phyloP scores from a whole-genome alignment of 495 filamentous ascomycete species.

The Hypoxylon subgilvum region DNA sequence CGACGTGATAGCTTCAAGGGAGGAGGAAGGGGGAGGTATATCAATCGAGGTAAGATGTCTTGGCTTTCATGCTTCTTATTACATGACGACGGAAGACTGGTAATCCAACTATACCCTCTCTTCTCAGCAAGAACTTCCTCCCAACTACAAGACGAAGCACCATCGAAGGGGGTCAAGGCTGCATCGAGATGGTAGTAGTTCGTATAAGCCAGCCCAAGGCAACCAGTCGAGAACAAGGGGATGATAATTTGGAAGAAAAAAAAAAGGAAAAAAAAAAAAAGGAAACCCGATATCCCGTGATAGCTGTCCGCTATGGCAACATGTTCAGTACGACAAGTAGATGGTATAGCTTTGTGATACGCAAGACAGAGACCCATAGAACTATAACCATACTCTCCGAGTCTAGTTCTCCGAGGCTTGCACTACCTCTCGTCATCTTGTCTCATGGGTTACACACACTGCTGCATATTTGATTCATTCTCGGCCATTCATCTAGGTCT shows the following conservation, averaged over 20 bases:
- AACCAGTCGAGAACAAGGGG: constrained; percentile 4
- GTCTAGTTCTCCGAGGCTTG: constrained; percentile 19
- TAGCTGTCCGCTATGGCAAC: constrained; percentile 32
- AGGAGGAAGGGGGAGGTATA: constrained; percentile 1
- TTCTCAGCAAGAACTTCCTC: no score
- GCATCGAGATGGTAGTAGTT: constrained; percentile 19
- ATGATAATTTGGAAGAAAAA: neutral
- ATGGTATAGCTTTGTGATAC: constrained; percentile 15
- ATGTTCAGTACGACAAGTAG: constrained; percentile 20
- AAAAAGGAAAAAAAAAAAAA: neutral
- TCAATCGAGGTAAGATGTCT: constrained; percentile 22
- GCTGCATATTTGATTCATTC: constrained; percentile 17
- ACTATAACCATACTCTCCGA: constrained; percentile 9
- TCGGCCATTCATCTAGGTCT: constrained; percentile 26
- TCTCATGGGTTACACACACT: constrained; percentile 24
- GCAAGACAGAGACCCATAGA: constrained; percentile 20
- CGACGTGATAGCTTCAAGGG: constrained; percentile 15
- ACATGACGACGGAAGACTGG: constrained; percentile 27
- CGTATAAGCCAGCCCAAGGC: constrained; percentile 2
- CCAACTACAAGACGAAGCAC: constrained; percentile 1
- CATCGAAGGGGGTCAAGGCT: constrained; percentile 8
- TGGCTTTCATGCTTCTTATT: constrained; percentile 26
- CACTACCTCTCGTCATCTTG: constrained; percentile 26
- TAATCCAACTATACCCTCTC: constrained; percentile 5
- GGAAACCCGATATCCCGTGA: constrained; percentile 23